These are phyloP conservation scores for Ajuga reptans DNA, from an alignment of 305 asterid species.

Conservation along the genomic window DNA sequence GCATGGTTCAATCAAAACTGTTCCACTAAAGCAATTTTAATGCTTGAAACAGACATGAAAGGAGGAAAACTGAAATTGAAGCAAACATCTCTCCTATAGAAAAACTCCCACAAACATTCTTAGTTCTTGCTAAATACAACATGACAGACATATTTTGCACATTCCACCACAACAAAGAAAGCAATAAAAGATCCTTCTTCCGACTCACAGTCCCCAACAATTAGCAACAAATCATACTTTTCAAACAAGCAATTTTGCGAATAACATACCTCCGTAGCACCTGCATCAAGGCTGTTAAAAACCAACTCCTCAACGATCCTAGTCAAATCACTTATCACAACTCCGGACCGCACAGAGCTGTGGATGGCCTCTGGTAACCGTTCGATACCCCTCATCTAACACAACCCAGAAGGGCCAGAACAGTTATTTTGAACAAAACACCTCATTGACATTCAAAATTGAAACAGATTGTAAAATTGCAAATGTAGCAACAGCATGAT, in stretches of 20 bases:
- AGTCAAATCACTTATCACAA: slow-evolving; percentile 59
- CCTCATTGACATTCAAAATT: not conserved
- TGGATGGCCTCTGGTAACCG: slow-evolving; percentile 62
- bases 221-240: slow-evolving; percentile 9
- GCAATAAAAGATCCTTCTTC: not conserved
- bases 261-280: slow-evolving; percentile 63
- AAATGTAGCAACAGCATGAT: not conserved
- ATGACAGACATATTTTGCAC: not conserved
- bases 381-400: slow-evolving; percentile 54
- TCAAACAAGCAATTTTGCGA: not conserved
- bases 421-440: not conserved
- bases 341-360: slow-evolving; percentile 70
- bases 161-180: not conserved
- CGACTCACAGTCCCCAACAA: not conserved
- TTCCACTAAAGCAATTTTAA: not conserved
- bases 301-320: slow-evolving; percentile 86
- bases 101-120: not conserved
- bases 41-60: not conserved
- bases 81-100: not conserved
- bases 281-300: slow-evolving; percentile 80
- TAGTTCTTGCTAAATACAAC: not conserved
- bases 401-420: not conserved
- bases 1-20: not conserved
- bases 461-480: not conserved
- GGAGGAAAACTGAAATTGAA: not conserved